Conservation (phyloP, 352 stramenopile genomes). For the Phytopythium boreale region DNA sequence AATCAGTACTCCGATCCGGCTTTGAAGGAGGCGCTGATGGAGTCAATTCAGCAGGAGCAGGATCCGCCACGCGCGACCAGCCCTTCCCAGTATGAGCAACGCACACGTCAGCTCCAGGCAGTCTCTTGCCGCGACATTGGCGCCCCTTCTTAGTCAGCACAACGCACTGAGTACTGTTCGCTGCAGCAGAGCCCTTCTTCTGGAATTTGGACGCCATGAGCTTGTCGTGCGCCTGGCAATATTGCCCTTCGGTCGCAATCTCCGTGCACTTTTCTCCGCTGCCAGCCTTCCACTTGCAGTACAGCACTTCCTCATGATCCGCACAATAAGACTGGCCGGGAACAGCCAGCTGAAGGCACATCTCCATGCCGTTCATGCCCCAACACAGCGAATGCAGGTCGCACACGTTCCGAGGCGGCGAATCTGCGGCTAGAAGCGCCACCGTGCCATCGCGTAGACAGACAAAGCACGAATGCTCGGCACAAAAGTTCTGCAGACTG, state of each 20-base stretch:
- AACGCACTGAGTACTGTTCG: slow-evolving; percentile 17
- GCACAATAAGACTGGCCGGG: slow-evolving; percentile 40
- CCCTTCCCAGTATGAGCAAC: slow-evolving; percentile 21
- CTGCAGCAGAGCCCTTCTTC: background rate
- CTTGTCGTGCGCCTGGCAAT: slow-evolving; percentile 30
- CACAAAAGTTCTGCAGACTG: slow-evolving; percentile 37
- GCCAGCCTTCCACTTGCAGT: slow-evolving; percentile 30
- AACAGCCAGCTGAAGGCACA: slow-evolving; percentile 37
- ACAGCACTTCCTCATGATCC: slow-evolving; percentile 21
- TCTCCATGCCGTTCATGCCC: slow-evolving; percentile 17
- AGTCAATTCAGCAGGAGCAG: background rate
- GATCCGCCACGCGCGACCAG: background rate
- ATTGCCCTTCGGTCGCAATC: slow-evolving; percentile 25
- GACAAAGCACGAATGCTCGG: slow-evolving; percentile 56
- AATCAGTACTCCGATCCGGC: background rate
- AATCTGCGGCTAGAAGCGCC: slow-evolving; percentile 24
- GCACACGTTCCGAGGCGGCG: slow-evolving; percentile 55
- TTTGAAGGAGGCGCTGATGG: background rate
- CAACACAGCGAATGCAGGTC: slow-evolving; percentile 51
- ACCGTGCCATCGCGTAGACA: slow-evolving; percentile 27
- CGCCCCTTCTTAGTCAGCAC: slow-evolving; percentile 46
- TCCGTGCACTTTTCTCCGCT: slow-evolving; percentile 24
- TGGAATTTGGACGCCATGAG: background rate
- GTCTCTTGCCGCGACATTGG: slow-evolving; percentile 25
- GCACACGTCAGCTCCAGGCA: slow-evolving; percentile 34